phyloP scores from a whole-genome alignment of 306 rosid species.

The Cajanus cajan region DNA sequence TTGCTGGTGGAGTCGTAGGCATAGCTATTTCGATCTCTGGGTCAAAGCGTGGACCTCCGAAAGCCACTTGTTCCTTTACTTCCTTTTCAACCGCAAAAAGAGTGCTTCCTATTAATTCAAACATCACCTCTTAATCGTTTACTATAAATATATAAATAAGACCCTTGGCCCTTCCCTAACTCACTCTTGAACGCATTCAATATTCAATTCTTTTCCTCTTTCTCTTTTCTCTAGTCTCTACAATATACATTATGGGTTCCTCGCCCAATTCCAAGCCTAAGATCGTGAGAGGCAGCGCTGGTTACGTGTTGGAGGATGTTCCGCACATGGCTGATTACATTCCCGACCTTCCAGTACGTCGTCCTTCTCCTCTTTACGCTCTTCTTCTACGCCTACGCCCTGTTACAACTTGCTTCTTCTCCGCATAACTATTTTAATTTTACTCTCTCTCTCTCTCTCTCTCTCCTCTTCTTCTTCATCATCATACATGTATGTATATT shows the following conservation, averaged over 20 bases:
- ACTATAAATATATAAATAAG: not conserved
- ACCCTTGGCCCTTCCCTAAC: not conserved
- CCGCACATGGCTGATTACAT: conserved; percentile 79
- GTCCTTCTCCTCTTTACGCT: not conserved
- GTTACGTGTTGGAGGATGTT: conserved; percentile 83
- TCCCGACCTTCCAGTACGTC: conserved; percentile 70
- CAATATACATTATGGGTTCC: conserved; percentile 39
- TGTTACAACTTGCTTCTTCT: conserved; percentile 28
- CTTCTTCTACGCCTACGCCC: conserved; percentile 32
- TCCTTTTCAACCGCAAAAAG: not conserved
- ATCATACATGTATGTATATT: too few species aligned
- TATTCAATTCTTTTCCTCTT: too few species aligned
- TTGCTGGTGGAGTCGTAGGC: not conserved
- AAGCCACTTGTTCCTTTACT: not conserved
- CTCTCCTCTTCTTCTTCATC: not conserved
- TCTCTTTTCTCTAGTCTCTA: too few species aligned
- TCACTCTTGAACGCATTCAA: too few species aligned
- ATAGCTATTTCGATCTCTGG: not conserved
- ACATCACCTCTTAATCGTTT: too few species aligned
- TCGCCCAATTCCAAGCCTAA: conserved; percentile 42
- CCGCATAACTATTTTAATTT: not conserved
- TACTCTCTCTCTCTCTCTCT: not conserved
- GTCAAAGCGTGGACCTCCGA: not conserved
- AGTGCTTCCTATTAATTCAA: not conserved
- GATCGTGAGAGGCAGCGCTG: conserved; percentile 47